Conservation (phyloP, 139 green algal genomes). For the Pseudopediastrum boryanum region DNA sequence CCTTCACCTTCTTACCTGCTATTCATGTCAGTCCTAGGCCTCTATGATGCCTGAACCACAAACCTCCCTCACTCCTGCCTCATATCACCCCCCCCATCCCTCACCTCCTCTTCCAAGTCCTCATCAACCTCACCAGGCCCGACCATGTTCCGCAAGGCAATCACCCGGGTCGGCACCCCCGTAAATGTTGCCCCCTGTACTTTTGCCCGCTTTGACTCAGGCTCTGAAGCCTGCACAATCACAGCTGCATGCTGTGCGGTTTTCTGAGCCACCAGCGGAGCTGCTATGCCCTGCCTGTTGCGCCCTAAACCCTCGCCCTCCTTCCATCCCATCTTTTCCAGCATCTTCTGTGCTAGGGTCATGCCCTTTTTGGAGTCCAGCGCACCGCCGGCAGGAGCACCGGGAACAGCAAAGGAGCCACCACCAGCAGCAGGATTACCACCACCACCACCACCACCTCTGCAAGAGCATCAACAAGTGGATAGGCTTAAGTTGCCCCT, state of each 20-base stretch:
- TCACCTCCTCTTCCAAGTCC: slow-evolving; percentile 89
- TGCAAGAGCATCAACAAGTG: too few species aligned
- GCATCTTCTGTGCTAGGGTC: slow-evolving; percentile 83
- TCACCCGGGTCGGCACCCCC: slow-evolving; percentile 40
- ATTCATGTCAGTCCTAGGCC: not conserved
- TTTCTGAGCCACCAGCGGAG: slow-evolving; percentile 85
- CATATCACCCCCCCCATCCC: not conserved
- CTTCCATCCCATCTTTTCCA: slow-evolving; percentile 97
- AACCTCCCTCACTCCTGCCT: not conserved
- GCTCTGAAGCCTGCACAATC: slow-evolving; percentile 31
- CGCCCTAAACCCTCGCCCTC: slow-evolving; percentile 72
- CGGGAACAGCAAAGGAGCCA: too few species aligned
- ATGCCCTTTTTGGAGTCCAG: slow-evolving; percentile 51
- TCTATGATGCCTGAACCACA: not conserved
- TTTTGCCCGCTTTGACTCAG: too few species aligned
- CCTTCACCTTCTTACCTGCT: not conserved
- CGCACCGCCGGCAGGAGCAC: slow-evolving; percentile 1
- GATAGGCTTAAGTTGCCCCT: too few species aligned
- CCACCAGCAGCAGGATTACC: too few species aligned
- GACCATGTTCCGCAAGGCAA: slow-evolving; percentile 67
- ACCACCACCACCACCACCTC: too few species aligned
- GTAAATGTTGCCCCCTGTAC: slow-evolving; percentile 29
- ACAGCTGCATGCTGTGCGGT: slow-evolving; percentile 62
- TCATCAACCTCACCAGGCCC: slow-evolving; percentile 92
- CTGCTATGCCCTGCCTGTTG: slow-evolving; percentile 82